Percentiles rank a stretch among this genome's conserved stretches.
These are phyloP conservation scores for Lepidium aucheri DNA, from an alignment of 345 rosid genomes.

Conservation along the genomic window DNA sequence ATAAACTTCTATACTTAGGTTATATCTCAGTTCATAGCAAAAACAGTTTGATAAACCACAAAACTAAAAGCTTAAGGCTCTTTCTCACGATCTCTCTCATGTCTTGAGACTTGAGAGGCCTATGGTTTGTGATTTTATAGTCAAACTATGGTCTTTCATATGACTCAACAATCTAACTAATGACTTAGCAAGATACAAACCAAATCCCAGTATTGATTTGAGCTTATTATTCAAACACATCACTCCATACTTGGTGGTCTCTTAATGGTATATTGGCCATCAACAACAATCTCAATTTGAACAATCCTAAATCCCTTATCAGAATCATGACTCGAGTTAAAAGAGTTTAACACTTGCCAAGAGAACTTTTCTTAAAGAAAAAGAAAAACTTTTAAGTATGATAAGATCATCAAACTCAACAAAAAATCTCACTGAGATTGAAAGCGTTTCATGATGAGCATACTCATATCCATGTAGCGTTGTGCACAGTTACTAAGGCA, in stretches of 20 bases:
- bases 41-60: too few relatives aligned
- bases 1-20: too few relatives aligned
- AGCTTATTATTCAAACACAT: too few relatives aligned
- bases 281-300: neutral
- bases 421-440: conserved; percentile 41
- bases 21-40: too few relatives aligned
- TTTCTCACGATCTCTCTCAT: too few relatives aligned
- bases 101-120: too few relatives aligned
- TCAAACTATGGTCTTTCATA: too few relatives aligned
- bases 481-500: conserved; percentile 76
- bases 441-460: conserved; percentile 71
- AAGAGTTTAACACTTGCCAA: neutral
- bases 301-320: neutral
- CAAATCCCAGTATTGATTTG: too few relatives aligned
- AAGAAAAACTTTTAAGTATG: neutral
- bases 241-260: neutral
- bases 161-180: too few relatives aligned
- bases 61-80: too few relatives aligned
- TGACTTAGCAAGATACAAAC: too few relatives aligned
- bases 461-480: conserved; percentile 74
- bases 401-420: neutral
- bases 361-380: neutral
- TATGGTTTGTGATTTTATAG: too few relatives aligned
- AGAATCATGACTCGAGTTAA: neutral
- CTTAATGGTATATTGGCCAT: neutral